Percentiles rank a stretch among this genome's conserved stretches.
Evolutionary conservation across 345 rosid genomes (phyloP).

Genomic region (Turnera subulata): DNA sequence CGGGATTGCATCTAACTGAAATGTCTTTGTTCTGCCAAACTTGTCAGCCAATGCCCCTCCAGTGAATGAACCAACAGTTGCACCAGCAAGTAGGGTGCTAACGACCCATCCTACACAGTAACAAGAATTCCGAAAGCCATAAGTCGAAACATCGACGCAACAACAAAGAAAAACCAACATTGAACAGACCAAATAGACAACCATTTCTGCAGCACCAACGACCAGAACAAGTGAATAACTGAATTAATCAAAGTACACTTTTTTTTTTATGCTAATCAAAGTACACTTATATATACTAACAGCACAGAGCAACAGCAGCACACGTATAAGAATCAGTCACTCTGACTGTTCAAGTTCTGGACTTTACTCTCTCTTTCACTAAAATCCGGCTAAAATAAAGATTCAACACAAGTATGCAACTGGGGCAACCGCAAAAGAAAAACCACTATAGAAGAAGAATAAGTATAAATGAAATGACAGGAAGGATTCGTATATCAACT

Average conservation of each 20-base stretch:
- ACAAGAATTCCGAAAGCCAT: slow-evolving; percentile 9
- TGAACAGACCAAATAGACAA: background rate
- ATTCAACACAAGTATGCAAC: background rate
- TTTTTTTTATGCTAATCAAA: background rate
- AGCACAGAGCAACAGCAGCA: no score
- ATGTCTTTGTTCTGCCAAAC: slow-evolving; percentile 90
- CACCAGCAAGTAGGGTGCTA: slow-evolving; percentile 95
- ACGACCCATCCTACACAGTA: slow-evolving; percentile 85
- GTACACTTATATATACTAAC: no score
- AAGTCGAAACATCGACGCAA: slow-evolving; percentile 4
- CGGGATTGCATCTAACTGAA: slow-evolving; percentile 92
- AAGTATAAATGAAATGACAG: no score
- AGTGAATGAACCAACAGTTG: slow-evolving; percentile 90
- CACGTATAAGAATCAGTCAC: no score
- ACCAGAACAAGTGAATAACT: no score
- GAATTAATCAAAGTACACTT: no score
- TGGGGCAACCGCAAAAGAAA: background rate
- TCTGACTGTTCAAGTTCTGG: no score
- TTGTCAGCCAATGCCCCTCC: slow-evolving; percentile 94
- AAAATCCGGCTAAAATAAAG: background rate
- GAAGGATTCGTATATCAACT: background rate
- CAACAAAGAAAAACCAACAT: background rate
- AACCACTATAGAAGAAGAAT: background rate
- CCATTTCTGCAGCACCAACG: no score
- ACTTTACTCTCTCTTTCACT: background rate